Conservation (phyloP, 768 basidiomycete genomes). For the Leccinum uliginosum region DNA sequence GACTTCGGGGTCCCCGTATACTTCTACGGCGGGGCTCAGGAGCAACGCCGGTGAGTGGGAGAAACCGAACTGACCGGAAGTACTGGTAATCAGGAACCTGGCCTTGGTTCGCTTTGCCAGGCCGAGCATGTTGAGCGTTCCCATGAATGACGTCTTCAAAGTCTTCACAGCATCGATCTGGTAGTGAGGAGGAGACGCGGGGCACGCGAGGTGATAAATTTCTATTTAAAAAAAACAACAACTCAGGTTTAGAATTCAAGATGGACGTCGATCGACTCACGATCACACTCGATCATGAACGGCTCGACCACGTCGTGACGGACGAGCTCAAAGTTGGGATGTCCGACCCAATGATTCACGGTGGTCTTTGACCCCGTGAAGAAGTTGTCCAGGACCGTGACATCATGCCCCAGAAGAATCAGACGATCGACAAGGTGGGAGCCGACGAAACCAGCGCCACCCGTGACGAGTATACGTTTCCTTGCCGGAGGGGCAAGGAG, state of each 20-base stretch:
- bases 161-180: slow-evolving; percentile 98
- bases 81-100: slow-evolving; percentile 92
- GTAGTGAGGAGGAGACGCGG: slow-evolving; percentile 95
- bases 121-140: slow-evolving; percentile 97
- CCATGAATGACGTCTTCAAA: slow-evolving; percentile 97
- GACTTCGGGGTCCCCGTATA: slow-evolving; percentile 97
- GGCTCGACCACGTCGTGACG: slow-evolving; percentile 97
- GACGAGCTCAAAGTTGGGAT: slow-evolving; percentile 98
- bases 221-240: slow-evolving; percentile 43
- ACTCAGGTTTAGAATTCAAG: not conserved
- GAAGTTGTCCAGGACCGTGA: slow-evolving; percentile 97
- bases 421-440: slow-evolving; percentile 97
- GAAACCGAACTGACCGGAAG: slow-evolving; percentile 63
- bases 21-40: slow-evolving; percentile 49
- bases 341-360: slow-evolving; percentile 92
- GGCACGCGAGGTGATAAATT: slow-evolving; percentile 98
- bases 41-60: not conserved
- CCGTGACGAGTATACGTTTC: slow-evolving; percentile 92
- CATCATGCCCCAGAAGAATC: slow-evolving; percentile 97
- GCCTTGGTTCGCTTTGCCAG: slow-evolving; percentile 97
- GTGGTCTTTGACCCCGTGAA: slow-evolving; percentile 99
- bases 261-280: slow-evolving; percentile 39
- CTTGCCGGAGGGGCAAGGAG: slow-evolving; percentile 71
- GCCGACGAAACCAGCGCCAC: slow-evolving; percentile 98
- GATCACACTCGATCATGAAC: slow-evolving; percentile 98